phyloP scores from a whole-genome alignment of 495 filamentous ascomycete genomes.

The Hyphodiscus hymeniophilus region DNA sequence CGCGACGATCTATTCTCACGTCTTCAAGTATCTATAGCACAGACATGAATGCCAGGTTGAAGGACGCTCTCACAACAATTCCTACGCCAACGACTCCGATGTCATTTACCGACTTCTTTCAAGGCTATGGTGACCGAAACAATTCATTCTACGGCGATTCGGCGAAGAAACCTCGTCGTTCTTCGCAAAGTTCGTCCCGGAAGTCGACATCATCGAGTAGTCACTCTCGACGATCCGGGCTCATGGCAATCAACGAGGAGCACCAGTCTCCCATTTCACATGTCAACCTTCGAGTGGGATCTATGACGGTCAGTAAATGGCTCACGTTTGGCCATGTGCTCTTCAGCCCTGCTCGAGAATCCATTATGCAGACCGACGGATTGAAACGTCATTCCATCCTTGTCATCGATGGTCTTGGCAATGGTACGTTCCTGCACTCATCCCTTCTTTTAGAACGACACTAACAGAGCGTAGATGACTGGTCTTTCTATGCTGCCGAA shows the following conservation, averaged over 20 bases:
- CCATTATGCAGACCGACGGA: slow-evolving; percentile 44
- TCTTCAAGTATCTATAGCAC: slow-evolving; percentile 29
- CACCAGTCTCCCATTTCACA: slow-evolving; percentile 58
- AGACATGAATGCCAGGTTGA: slow-evolving; percentile 38
- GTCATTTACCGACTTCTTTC: slow-evolving; percentile 44
- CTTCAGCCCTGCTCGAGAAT: slow-evolving; percentile 84
- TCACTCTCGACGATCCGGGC: neutral
- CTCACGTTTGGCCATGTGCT: slow-evolving; percentile 91
- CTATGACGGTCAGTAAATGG: slow-evolving; percentile 64
- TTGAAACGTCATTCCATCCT: slow-evolving; percentile 57
- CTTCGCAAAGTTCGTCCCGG: neutral
- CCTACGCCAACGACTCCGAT: slow-evolving; percentile 40
- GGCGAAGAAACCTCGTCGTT: neutral
- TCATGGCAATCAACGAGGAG: slow-evolving; percentile 34
- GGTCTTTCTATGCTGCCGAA: slow-evolving; percentile 94
- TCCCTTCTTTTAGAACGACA: neutral
- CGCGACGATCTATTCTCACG: slow-evolving; percentile 6
- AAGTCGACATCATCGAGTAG: slow-evolving; percentile 5
- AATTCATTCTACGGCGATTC: slow-evolving; percentile 25
- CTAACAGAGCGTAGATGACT: slow-evolving; percentile 59
- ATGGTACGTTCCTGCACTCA: slow-evolving; percentile 20
- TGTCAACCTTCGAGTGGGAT: slow-evolving; percentile 75
- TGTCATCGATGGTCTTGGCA: slow-evolving; percentile 85
- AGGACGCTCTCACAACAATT: slow-evolving; percentile 28
- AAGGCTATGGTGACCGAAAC: slow-evolving; percentile 41